A percentile compares a stretch with the other conserved stretches of the same genome.
phyloP scores from a whole-genome alignment of 2,329 filamentous ascomycete species.

The Beauveria medogensis region DNA sequence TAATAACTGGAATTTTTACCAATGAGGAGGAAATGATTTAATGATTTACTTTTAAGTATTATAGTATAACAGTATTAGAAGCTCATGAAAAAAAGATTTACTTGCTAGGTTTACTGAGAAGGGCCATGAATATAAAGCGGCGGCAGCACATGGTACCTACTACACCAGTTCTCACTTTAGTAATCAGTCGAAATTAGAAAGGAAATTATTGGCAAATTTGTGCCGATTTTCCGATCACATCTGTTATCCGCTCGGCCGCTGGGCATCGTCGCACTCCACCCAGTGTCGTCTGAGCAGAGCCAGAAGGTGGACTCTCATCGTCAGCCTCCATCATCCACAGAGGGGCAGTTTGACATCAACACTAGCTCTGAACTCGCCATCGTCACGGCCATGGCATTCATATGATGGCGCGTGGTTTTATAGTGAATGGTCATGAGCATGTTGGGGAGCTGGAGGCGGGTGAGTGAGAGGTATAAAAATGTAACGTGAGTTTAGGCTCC shows the following conservation, averaged over 20 bases:
- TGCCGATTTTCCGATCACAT: background rate
- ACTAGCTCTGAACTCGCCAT: background rate
- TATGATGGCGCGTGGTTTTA: background rate
- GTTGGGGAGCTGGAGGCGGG: background rate
- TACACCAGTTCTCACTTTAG: background rate
- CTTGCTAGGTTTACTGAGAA: too few species aligned
- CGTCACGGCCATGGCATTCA: background rate
- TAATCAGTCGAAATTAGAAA: too few species aligned
- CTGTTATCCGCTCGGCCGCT: background rate
- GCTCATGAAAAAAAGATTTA: too few species aligned
- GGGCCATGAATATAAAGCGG: too few species aligned
- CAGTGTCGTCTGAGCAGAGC: background rate
- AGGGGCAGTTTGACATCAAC: background rate
- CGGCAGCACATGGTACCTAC: background rate
- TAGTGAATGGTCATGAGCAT: background rate
- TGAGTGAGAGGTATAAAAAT: background rate
- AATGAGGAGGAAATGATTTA: background rate
- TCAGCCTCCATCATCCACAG: background rate
- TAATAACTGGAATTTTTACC: background rate
- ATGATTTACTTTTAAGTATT: too few species aligned
- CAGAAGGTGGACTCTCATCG: background rate
- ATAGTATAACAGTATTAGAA: too few species aligned
- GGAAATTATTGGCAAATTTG: background rate
- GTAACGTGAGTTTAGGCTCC: constrained; percentile 9
- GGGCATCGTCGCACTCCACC: background rate